These are phyloP conservation scores for Fusarium heterosporum DNA, from an alignment of 2,329 filamentous ascomycete species.

Conservation along the genomic window DNA sequence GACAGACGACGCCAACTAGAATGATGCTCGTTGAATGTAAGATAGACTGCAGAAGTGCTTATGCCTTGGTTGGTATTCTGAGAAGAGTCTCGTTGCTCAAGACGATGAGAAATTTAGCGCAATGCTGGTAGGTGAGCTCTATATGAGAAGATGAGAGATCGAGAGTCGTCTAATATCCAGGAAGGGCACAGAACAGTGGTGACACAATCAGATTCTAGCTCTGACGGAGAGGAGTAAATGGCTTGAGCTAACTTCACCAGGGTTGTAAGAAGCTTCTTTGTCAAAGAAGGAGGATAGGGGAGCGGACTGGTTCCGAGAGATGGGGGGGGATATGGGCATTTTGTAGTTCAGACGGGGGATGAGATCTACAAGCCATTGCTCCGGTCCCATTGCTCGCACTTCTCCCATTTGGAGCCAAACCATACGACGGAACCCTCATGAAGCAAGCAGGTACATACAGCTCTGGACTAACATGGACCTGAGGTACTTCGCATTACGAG, in stretches of 20 bases:
- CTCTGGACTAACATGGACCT: slow-evolving; percentile 28
- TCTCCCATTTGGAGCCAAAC: slow-evolving; percentile 27
- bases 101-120: slow-evolving; percentile 14
- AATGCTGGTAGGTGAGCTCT: slow-evolving; percentile 5
- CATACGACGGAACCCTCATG: slow-evolving; percentile 37
- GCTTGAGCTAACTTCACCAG: slow-evolving; percentile 17
- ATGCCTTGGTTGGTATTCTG: slow-evolving; percentile 26
- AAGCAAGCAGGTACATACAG: slow-evolving; percentile 19
- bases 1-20: slow-evolving; percentile 20
- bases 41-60: slow-evolving; percentile 24
- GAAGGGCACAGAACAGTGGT: slow-evolving; percentile 12
- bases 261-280: slow-evolving; percentile 27
- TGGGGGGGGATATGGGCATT: slow-evolving; percentile 43
- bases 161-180: background rate
- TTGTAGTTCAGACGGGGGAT: slow-evolving; percentile 43
- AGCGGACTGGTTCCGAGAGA: slow-evolving; percentile 27
- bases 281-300: slow-evolving; percentile 34
- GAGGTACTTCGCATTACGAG: slow-evolving; percentile 39
- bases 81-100: slow-evolving; percentile 14
- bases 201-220: slow-evolving; percentile 8
- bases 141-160: slow-evolving; percentile 2
- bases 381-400: slow-evolving; percentile 33
- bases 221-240: slow-evolving; percentile 5
- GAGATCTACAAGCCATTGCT: slow-evolving; percentile 40
- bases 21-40: slow-evolving; percentile 16